Base-by-base conservation (phyloP, 108 stramenopile genomes). In the Cyclotella cryptica region DNA sequence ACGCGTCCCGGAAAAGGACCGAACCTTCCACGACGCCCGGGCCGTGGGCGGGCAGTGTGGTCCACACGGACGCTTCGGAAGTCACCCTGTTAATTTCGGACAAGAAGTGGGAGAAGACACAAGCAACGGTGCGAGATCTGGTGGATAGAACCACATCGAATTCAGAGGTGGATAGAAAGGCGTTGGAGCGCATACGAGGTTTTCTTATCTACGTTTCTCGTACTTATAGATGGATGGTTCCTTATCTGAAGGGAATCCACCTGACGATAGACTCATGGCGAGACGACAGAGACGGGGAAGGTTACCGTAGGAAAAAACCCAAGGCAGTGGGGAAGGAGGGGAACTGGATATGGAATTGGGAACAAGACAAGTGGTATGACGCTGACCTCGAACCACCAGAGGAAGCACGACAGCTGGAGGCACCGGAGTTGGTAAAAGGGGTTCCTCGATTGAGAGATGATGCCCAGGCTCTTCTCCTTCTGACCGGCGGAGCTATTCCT, bases 261-360 rank as follows among this genome's bases (percentile, higher is more conserved):
- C n/a, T n/a, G 11, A 84, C 84, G 6, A 49, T 88, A 0, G 75
- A 85, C 49, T 17, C 61, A 0, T 85, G 85, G 85, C 19, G 82
- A 13, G 40, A 47, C 11, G 51, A 68, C 18, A 71, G 84, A 52
- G 79, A 80, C 24, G 21, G 44, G 30, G 76, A 81, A 3, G 85
- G 83, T 3, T 88, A 79, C 79, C 83, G 76, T 15, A 17, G 45
- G 4, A 40, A 30, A n/a, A 42, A 3, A 18, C 41, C 27, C 11
- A 8, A 7, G 5, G 4, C 12, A 24, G 30, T 11, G 5, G 11
- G 24, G 59, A n/a, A n/a, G n/a, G n/a, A n/a, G n/a, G n/a, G n/a
- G n/a, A n/a, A n/a, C n/a, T n/a, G 26, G 28, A 12, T 61, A 29
- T 29, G 27, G 59, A 28, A 61, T 10, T 35, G 59, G 30, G 29